Evolutionary conservation across 495 filamentous ascomycete genomes (phyloP).

Genomic region (Penicillium steckii): DNA sequence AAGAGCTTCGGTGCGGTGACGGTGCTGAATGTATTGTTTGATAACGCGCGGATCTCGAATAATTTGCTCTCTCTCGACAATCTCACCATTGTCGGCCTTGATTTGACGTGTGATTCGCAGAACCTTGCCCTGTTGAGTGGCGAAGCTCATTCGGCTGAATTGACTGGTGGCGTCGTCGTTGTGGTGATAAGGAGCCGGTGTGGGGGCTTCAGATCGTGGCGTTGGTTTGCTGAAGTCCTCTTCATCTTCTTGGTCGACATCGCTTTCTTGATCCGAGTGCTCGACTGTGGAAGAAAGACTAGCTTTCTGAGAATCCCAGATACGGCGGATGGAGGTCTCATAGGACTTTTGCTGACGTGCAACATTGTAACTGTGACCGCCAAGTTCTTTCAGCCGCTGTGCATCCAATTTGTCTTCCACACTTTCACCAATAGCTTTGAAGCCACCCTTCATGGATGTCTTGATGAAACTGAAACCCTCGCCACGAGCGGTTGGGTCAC

Average conservation of each 20-base stretch:
- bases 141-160: conserved; percentile 73
- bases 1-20: conserved; percentile 56
- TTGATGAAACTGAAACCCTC: conserved; percentile 94
- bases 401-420: conserved; percentile 81
- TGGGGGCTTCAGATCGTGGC: conserved; percentile 60
- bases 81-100: conserved; percentile 60
- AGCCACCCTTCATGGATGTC: conserved; percentile 98
- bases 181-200: conserved; percentile 50
- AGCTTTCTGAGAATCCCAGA: conserved; percentile 84
- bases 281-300: conserved; percentile 68
- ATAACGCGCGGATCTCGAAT: conserved; percentile 75
- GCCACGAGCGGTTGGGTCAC: conserved; percentile 92
- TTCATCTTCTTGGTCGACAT: conserved; percentile 67
- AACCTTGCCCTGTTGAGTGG: conserved; percentile 67
- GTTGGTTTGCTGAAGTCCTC: conserved; percentile 63
- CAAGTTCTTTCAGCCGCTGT: conserved; percentile 81
- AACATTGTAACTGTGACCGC: conserved; percentile 96
- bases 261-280: conserved; percentile 59
- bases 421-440: conserved; percentile 85
- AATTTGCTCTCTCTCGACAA: conserved; percentile 57
- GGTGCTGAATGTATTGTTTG: conserved; percentile 57
- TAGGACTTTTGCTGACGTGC: conserved; percentile 86
- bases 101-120: conserved; percentile 71
- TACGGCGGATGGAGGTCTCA: conserved; percentile 79
- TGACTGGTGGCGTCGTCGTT: conserved; percentile 86